These are phyloP conservation scores for Capronia coronata DNA, from an alignment of 2,329 filamentous ascomycete species.

Conservation along the genomic window DNA sequence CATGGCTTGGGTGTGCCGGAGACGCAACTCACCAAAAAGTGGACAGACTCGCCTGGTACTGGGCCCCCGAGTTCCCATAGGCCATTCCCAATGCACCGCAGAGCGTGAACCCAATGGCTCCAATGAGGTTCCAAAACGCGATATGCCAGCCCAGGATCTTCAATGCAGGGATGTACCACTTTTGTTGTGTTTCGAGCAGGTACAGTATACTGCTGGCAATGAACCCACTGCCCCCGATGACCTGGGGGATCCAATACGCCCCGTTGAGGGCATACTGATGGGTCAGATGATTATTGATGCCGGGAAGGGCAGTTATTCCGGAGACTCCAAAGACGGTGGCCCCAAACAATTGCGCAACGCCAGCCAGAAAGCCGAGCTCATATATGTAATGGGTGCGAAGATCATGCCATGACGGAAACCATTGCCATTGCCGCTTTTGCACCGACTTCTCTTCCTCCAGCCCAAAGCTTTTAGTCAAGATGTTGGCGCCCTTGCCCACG, in stretches of 20 bases:
- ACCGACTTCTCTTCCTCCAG: not conserved
- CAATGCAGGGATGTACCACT: conserved; percentile 56
- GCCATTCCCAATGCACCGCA: conserved; percentile 53
- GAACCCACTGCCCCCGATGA: conserved; percentile 58
- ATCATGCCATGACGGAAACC: conserved; percentile 54
- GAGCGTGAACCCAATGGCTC: conserved; percentile 57
- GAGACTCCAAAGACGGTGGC: conserved; percentile 61
- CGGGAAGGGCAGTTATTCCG: conserved; percentile 55
- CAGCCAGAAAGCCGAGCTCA: conserved; percentile 59
- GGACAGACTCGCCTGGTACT: conserved; percentile 46
- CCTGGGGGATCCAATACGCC: conserved; percentile 57
- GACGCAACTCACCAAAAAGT: conserved; percentile 37
- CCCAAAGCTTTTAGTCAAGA: not conserved
- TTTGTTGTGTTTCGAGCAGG: conserved; percentile 60
- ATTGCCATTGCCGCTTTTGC: conserved; percentile 44
- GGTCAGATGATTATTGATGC: conserved; percentile 46
- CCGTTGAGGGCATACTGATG: conserved; percentile 44
- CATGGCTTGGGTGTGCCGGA: not conserved
- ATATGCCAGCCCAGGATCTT: conserved; percentile 60
- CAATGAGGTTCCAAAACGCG: conserved; percentile 59
- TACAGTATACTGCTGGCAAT: conserved; percentile 54
- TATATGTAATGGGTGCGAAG: conserved; percentile 55
- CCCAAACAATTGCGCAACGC: conserved; percentile 49
- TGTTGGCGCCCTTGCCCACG: conserved; percentile 32
- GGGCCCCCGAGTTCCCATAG: conserved; percentile 36